Conservation (phyloP, 2,329 filamentous ascomycete species). For the Neofusicoccum cordaticola region DNA sequence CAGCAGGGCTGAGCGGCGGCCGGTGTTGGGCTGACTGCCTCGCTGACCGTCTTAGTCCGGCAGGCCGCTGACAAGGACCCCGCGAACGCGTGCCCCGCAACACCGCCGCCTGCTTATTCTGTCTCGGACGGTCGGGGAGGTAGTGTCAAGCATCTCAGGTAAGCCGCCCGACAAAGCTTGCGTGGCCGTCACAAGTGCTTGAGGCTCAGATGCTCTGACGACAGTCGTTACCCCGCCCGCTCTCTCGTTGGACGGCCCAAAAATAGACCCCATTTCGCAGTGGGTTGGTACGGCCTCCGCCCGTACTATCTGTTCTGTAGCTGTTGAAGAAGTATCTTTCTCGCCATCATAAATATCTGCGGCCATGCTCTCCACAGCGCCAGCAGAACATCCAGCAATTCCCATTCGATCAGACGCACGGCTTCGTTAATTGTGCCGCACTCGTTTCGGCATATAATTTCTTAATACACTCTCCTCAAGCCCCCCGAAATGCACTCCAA, state of each 20-base stretch:
- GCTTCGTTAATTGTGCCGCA: neutral
- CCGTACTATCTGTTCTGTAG: neutral
- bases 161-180: constrained; percentile 2
- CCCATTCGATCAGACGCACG: neutral
- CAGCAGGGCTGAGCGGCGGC: neutral
- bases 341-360: neutral
- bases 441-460: neutral
- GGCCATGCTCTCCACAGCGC: neutral
- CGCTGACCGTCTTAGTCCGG: neutral
- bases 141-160: neutral
- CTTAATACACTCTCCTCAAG: neutral
- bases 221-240: too few relatives aligned
- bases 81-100: neutral
- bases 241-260: neutral
- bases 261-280: neutral
- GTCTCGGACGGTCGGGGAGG: neutral
- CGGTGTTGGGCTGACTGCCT: neutral
- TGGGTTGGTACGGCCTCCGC: too few relatives aligned
- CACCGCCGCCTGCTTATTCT: neutral
- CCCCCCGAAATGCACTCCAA: constrained; percentile 24
- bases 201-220: neutral
- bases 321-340: too few relatives aligned
- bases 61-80: neutral
- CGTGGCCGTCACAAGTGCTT: neutral
- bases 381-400: neutral